Evolutionary conservation across 1,284 basidiomycete genomes (phyloP).

Genomic region (Golubevia sp.): DNA sequence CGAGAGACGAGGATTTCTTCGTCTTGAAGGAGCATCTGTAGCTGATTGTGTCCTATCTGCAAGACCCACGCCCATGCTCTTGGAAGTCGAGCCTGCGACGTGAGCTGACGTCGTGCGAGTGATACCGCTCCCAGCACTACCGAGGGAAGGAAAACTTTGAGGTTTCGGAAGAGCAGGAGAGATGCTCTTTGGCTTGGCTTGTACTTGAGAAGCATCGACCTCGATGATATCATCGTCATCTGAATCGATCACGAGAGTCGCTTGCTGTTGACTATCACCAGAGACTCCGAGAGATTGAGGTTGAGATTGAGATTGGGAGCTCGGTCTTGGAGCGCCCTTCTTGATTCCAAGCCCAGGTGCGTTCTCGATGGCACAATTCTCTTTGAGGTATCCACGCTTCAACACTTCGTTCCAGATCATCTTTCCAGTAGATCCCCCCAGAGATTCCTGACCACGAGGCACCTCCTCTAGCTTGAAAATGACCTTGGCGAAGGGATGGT

Average conservation of each 20-base stretch:
- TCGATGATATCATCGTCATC: background rate
- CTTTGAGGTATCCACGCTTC: background rate
- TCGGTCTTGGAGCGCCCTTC: background rate
- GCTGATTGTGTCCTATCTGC: background rate
- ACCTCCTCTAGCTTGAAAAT: conserved; percentile 1
- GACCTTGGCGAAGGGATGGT: conserved; percentile 8
- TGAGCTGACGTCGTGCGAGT: background rate
- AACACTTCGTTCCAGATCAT: background rate
- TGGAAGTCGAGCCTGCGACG: background rate
- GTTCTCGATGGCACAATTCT: background rate
- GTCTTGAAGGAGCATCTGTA: background rate
- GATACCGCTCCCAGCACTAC: background rate
- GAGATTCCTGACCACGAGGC: background rate
- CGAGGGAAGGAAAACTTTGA: background rate
- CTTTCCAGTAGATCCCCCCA: background rate
- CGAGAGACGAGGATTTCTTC: background rate
- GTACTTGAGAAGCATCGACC: background rate
- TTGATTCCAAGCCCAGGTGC: background rate
- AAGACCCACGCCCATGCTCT: background rate
- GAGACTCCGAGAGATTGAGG: background rate
- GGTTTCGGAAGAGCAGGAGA: background rate
- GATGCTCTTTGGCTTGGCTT: background rate
- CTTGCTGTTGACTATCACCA: background rate
- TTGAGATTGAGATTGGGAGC: background rate
- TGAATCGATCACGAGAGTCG: background rate